Evolutionary conservation across 768 basidiomycete genomes (phyloP), one percentile per base, ranked within the genome.

Genomic region (Hypsizygus marmoreus): DNA sequence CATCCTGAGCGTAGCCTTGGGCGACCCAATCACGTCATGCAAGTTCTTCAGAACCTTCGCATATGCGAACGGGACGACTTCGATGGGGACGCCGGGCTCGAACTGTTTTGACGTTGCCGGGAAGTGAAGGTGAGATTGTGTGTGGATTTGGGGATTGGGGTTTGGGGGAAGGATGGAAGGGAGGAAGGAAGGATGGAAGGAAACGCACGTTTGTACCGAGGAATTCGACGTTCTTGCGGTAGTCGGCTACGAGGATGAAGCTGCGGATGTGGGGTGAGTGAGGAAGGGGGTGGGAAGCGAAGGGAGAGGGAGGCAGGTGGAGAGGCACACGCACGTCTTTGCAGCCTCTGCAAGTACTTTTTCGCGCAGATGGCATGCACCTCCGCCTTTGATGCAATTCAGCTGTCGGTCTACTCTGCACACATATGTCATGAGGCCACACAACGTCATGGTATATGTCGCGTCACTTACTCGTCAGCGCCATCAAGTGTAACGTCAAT

Each of bases 401-500:
- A 99, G 73, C 30, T 81, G 66, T 31, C 75, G 66, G 64, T 97
- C 94, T 17, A 97, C 92, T 69, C 94, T 95, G 61, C 23, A 34
- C 35, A 14, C 32, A 29, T 7, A 16, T 45, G 0, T 36, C 13
- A 11, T 16, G 28, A 9, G 26, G 7, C 22, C 19, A 16, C 35
- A 32, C n/a, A 19, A 37, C 29, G 16, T 38, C 29, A 32, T 16
- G 33, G 19, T 8, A 41, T 12, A 8, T 13, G 47, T 16, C 22
- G 37, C 29, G 40, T 1, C 1, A 67, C 90, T 54, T 54, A 95
- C 91, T 97, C 95, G 52, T 98, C 95, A 2, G 95, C 95, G 33
- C 95, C 95, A 61, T 99, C 97, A 32, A 99, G 82, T 1, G 95
- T 97, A n/a, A 98, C 91, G 58, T 99, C 97, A 43, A 98, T 86